Conservation (phyloP, 179 eudicot species). For the Corrigiola litoralis region DNA sequence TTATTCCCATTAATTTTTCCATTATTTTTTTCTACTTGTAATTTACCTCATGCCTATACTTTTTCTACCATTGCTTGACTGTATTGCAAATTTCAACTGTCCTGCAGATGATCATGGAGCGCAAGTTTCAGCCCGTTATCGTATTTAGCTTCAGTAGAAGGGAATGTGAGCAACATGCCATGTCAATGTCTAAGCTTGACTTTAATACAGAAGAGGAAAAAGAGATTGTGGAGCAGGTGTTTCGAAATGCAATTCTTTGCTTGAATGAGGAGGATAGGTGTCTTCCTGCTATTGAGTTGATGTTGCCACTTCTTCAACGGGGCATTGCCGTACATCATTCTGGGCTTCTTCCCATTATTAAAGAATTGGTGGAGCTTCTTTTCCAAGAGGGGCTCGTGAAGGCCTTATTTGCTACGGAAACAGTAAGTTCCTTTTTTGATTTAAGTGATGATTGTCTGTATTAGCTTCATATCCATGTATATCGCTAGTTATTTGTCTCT, state of each 20-base stretch:
- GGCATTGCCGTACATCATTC: constrained; percentile 99
- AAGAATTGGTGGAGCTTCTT: constrained; percentile 95
- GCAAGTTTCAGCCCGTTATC: constrained; percentile 97
- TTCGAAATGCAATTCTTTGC: constrained; percentile 71
- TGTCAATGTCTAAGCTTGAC: constrained; percentile 97
- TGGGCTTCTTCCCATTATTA: constrained; percentile 94
- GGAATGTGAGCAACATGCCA: constrained; percentile 99
- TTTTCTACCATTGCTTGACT: too few relatives aligned
- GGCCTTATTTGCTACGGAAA: constrained; percentile 98
- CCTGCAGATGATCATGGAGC: constrained; percentile 95
- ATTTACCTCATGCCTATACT: too few relatives aligned
- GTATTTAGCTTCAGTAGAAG: constrained; percentile 98
- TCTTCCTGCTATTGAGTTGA: constrained; percentile 90
- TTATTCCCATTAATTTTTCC: too few relatives aligned
- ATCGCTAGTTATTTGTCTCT: background rate
- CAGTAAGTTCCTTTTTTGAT: constrained; percentile 44
- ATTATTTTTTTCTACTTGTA: background rate
- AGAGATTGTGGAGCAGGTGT: constrained; percentile 82
- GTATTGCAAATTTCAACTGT: background rate
- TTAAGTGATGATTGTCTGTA: background rate
- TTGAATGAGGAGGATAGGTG: constrained; percentile 89
- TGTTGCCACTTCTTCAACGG: constrained; percentile 93
- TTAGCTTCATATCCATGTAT: background rate
- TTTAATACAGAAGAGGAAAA: constrained; percentile 85
- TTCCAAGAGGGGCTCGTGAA: constrained; percentile 98